Conservation (phyloP, 495 filamentous ascomycete genomes). For the Penicillium chermesinum region DNA sequence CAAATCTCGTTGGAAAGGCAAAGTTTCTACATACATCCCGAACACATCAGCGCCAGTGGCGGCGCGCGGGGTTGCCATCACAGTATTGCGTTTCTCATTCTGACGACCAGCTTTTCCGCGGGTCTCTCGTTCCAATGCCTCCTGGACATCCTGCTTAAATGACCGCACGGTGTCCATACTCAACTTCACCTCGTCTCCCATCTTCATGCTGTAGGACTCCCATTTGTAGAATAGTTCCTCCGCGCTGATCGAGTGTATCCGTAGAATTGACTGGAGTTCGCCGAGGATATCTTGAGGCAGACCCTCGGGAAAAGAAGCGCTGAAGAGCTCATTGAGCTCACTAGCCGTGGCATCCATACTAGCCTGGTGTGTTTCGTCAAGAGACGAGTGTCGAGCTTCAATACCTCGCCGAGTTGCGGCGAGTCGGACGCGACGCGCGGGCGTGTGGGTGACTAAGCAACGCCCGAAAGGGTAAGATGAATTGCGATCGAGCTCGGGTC, state of each 20-base stretch:
- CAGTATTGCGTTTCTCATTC: slow-evolving; percentile 55
- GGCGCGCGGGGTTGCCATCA: slow-evolving; percentile 59
- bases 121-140: slow-evolving; percentile 69
- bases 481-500: background rate
- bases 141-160: slow-evolving; percentile 84
- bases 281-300: slow-evolving; percentile 66
- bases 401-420: slow-evolving; percentile 7
- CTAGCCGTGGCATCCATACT: slow-evolving; percentile 23
- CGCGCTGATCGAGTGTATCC: slow-evolving; percentile 65
- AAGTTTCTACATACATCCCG: slow-evolving; percentile 59
- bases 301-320: slow-evolving; percentile 44
- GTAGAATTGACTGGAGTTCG: slow-evolving; percentile 80
- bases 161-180: slow-evolving; percentile 61
- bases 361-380: background rate
- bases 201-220: slow-evolving; percentile 94
- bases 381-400: slow-evolving; percentile 2
- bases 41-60: slow-evolving; percentile 65
- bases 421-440: slow-evolving; percentile 13
- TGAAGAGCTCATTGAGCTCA: slow-evolving; percentile 69
- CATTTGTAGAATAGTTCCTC: slow-evolving; percentile 95
- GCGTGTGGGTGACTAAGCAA: slow-evolving; percentile 20
- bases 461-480: slow-evolving; percentile 19
- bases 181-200: slow-evolving; percentile 72
- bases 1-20: no score
- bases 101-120: slow-evolving; percentile 53